Percentiles rank a stretch among this genome's conserved stretches.
Evolutionary conservation across 345 rosid genomes (phyloP).

Genomic region (Eucalyptus paniculata): DNA sequence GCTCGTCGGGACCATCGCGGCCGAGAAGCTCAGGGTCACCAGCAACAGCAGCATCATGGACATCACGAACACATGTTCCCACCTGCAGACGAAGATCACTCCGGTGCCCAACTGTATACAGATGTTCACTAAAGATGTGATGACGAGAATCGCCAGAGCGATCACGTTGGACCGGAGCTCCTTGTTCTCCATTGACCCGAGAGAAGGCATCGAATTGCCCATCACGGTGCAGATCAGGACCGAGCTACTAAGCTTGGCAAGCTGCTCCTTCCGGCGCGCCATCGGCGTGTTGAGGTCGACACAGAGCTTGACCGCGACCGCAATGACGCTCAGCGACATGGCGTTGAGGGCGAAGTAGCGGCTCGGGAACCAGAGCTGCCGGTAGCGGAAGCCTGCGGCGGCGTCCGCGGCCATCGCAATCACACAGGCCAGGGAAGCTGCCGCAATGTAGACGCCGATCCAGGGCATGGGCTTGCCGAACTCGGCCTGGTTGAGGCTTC

Average conservation of each 20-base stretch:
- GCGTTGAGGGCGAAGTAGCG: slow-evolving; percentile 67
- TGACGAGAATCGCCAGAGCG: too few relatives aligned
- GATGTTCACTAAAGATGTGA: too few relatives aligned
- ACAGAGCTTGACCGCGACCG: slow-evolving; percentile 56
- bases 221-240: too few relatives aligned
- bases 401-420: slow-evolving; percentile 64
- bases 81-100: not conserved
- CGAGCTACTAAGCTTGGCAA: too few relatives aligned
- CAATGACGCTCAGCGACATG: slow-evolving; percentile 50
- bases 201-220: too few relatives aligned
- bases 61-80: slow-evolving; percentile 47
- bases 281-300: slow-evolving; percentile 22
- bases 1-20: slow-evolving; percentile 37
- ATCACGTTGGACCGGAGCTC: too few relatives aligned
- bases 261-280: too few relatives aligned
- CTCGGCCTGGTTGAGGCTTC: slow-evolving; percentile 41
- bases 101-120: too few relatives aligned
- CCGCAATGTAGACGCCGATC: slow-evolving; percentile 78
- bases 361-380: slow-evolving; percentile 68
- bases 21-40: slow-evolving; percentile 41
- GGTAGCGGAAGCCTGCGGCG: slow-evolving; percentile 38
- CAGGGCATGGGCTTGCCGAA: slow-evolving; percentile 69
- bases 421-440: slow-evolving; percentile 58
- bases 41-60: slow-evolving; percentile 52
- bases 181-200: too few relatives aligned